Base-by-base conservation (phyloP, 305 asterid genomes). In the Plantago lanceolata region DNA sequence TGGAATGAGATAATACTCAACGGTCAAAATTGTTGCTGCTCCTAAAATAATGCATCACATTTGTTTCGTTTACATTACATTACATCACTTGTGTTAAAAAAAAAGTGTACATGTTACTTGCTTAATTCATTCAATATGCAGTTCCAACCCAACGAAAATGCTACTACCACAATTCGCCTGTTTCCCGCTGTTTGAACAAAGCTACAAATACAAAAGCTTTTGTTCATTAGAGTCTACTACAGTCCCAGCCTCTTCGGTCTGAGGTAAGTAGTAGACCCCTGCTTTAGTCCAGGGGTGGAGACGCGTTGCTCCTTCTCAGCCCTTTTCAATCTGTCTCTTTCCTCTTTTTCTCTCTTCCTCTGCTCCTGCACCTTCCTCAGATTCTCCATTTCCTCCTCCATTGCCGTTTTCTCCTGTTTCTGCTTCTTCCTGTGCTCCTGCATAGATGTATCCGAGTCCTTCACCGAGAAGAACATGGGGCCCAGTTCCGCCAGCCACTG, bases 401-500 rank as follows among this genome's bases (percentile, higher is more conserved):
- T 89, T 11, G 88, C 88, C 0, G 90, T 85, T 72, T 87, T 93
- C 79, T 89, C 98, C 55, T 89, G 85, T 68, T 89, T 93, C 85
- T 87, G 97, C 56, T 79, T 93, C 84, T 87, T 92, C 80, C 80
- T 84, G 53, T 89, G 97, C 75, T 89, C 96, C 28, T 85, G 55
- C 88, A 89, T 77, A 1, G 95, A 88, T 0, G 87, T 84, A 66
- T 87, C 96, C 0, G 96, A 94, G 0, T 94, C 97, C 74, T 94
- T 94, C n/a, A 94, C 92, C 0, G 97, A 86, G 79, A 94, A 94
- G 59, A 94, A 90, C 99, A 90, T 94, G 44, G 99, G 96, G 5
- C 99, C 99, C 69, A 94, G 56, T 73, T 94, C 96, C 0, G 97
- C 99, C 76, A 93, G 68, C 99, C 96, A 94, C 54, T 90, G 95